A percentile compares a stretch with the other conserved stretches of the same genome.
phyloP scores from a whole-genome alignment of 2,329 filamentous ascomycete genomes.

The Xylaria sp. region DNA sequence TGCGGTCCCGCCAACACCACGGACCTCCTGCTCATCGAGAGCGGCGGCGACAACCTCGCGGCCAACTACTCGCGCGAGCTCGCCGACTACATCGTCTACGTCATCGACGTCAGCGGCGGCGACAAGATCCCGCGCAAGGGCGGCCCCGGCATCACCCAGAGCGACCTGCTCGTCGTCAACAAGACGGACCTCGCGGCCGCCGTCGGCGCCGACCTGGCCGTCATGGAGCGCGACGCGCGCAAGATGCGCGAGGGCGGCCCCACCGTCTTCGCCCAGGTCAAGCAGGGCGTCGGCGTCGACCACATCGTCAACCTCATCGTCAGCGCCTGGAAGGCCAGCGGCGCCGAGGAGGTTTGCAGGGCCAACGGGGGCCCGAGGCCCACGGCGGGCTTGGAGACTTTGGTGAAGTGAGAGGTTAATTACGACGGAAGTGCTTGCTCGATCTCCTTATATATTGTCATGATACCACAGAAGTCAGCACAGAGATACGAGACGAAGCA shows the following conservation, averaged over 20 bases:
- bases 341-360: slow-evolving; percentile 66
- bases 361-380: slow-evolving; percentile 59
- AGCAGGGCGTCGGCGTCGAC: slow-evolving; percentile 81
- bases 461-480: slow-evolving; percentile 7
- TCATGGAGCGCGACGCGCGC: slow-evolving; percentile 93
- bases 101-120: slow-evolving; percentile 94
- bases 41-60: slow-evolving; percentile 92
- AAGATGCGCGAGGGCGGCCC: slow-evolving; percentile 96
- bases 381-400: slow-evolving; percentile 57
- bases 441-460: not conserved
- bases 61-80: slow-evolving; percentile 96
- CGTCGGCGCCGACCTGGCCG: slow-evolving; percentile 83
- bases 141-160: slow-evolving; percentile 95
- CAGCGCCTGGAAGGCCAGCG: slow-evolving; percentile 90
- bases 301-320: slow-evolving; percentile 87
- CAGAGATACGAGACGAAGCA: not conserved
- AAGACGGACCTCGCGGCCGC: slow-evolving; percentile 94
- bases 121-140: slow-evolving; percentile 97
- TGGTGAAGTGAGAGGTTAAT: slow-evolving; percentile 32
- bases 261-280: slow-evolving; percentile 96
- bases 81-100: slow-evolving; percentile 97
- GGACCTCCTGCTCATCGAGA: slow-evolving; percentile 91
- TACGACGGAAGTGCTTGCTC: not conserved
- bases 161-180: slow-evolving; percentile 90
- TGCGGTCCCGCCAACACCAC: too few species aligned